Base-by-base conservation (phyloP, 1,284 basidiomycete species). In the Melanopsichium pennsylvanicum region DNA sequence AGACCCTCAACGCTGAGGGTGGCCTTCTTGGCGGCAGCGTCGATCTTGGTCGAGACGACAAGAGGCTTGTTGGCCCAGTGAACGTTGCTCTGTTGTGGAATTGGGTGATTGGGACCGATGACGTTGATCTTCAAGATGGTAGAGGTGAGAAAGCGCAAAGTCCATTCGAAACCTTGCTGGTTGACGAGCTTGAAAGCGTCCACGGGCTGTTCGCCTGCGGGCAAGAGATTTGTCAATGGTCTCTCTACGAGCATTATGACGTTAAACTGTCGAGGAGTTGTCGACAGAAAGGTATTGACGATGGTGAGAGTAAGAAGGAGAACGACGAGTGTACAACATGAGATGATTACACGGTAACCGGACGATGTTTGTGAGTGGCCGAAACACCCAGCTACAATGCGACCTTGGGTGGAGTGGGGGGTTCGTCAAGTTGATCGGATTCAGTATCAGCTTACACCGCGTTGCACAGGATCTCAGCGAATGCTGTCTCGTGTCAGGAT, bases 51-150 rank as follows among this genome's bases (percentile, higher is more conserved):
- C 47, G 54, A 70, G 51, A 82, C 75, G 21, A 34, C 16, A 0
- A 76, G 49, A 1, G 78, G 72, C 12, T 67, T 46, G 16, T 52
- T 45, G 12, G 40, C n/a, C 41, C 79, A 75, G 16, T 80, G 61
- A 32, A 83, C 69, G 44, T 83, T 83, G 67, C 78, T 76, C 57
- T 83, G 82, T 18, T 81, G 81, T 0, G 82, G 82, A 21, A 67
- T 56, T 7, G 79, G 80, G 31, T 81, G 75, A 31, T 80, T 76
- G 0, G 81, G 81, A 4, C 81, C 81, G 2, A 74, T 75, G 19
- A 83, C 59, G 15, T 76, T 66, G 23, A 80, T 72, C 34, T 79
- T 78, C 42, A 82, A 74, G 25, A 76, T 77, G 29, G 76, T 78
- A 19, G 75, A 56, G 3, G 77, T 73, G 7, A 81, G 80, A 49